phyloP scores from a whole-genome alignment of 2,329 filamentous ascomycete genomes.

The Phyllosticta capitalensis region DNA sequence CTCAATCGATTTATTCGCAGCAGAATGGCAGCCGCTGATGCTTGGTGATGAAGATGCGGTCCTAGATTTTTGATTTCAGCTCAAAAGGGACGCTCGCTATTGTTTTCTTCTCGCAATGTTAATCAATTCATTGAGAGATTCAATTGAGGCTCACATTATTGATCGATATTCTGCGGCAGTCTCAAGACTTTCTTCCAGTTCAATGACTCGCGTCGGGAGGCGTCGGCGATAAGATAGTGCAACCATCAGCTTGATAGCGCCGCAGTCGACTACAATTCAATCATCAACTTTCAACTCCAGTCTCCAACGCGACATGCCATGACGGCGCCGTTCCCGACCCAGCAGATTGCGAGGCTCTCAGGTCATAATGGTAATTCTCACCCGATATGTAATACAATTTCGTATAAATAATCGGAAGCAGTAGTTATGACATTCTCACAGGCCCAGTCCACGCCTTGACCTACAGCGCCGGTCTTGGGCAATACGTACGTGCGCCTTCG shows the following conservation, averaged over 20 bases:
- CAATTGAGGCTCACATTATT: no score
- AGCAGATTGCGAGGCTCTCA: slow-evolving; percentile 30
- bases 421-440: slow-evolving; percentile 13
- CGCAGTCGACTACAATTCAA: background rate
- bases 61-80: no score
- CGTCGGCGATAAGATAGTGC: background rate
- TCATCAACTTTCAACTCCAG: background rate
- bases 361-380: slow-evolving; percentile 28
- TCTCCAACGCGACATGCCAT: slow-evolving; percentile 19
- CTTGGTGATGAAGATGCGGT: background rate
- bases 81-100: no score
- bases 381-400: no score
- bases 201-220: background rate
- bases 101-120: no score
- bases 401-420: background rate
- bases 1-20: background rate
- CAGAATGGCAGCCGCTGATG: background rate
- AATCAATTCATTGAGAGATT: no score
- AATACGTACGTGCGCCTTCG: slow-evolving; percentile 29
- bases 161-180: no score
- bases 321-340: slow-evolving; percentile 31
- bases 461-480: slow-evolving; percentile 39
- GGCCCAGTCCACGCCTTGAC: slow-evolving; percentile 41
- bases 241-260: slow-evolving; percentile 1
- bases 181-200: no score